Percentiles rank a stretch among this genome's conserved stretches.
These are phyloP conservation scores for Amphirosellinia nigrospora DNA, from an alignment of 495 filamentous ascomycete species.

Conservation along the genomic window DNA sequence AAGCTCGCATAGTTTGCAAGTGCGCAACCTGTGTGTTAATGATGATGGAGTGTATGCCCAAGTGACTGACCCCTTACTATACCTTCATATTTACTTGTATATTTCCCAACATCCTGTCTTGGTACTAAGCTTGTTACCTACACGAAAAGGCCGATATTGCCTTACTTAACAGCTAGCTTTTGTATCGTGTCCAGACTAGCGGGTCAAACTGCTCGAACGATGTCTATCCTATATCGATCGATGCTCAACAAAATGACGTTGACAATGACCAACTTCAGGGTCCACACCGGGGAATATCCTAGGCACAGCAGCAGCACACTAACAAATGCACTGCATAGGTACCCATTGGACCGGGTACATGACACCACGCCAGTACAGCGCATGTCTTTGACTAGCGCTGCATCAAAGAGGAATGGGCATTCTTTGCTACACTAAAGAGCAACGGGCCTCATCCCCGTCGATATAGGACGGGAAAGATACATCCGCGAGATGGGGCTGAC, in stretches of 20 bases:
- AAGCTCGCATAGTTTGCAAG: not conserved
- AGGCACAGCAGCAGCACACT: conserved; percentile 6
- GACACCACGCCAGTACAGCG: not conserved
- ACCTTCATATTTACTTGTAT: not conserved
- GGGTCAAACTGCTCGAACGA: not conserved
- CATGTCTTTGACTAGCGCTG: conserved; percentile 9
- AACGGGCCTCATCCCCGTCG: not conserved
- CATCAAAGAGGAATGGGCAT: not conserved
- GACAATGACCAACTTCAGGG: not conserved
- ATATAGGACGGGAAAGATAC: conserved; percentile 6
- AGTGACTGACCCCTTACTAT: not conserved
- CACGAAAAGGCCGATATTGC: not conserved
- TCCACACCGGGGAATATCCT: conserved; percentile 9
- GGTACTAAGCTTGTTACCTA: not conserved
- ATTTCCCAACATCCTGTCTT: not conserved
- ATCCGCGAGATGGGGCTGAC: conserved; percentile 14
- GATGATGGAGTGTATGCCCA: too few species aligned
- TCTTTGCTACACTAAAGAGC: not conserved
- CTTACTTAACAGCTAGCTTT: not conserved
- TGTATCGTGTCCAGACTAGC: not conserved
- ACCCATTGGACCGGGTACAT: not conserved
- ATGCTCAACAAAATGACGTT: conserved; percentile 8
- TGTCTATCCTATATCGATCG: not conserved
- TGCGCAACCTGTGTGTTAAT: too few species aligned
- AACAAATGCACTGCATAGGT: conserved; percentile 14